A percentile compares a stretch with the other conserved stretches of the same genome.
These are phyloP conservation scores for Skeletonema potamos DNA, from an alignment of 108 stramenopile species.

Conservation along the genomic window DNA sequence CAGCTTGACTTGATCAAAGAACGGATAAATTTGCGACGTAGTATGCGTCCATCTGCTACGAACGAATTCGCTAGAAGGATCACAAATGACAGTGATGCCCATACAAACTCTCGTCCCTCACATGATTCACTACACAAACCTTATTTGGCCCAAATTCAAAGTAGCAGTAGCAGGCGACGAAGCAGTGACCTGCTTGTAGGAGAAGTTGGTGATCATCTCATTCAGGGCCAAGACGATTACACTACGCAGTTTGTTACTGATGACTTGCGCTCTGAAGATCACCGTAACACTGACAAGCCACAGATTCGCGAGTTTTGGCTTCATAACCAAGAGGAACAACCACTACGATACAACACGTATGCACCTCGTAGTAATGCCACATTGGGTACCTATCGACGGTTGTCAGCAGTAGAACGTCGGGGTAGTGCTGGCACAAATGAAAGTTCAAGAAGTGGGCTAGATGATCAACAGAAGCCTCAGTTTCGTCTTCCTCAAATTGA, in stretches of 20 bases:
- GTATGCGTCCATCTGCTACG: slow-evolving; percentile 2
- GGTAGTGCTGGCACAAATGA: not conserved
- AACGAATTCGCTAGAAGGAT: not conserved
- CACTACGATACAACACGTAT: not conserved
- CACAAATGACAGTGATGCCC: not conserved
- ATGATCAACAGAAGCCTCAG: not conserved
- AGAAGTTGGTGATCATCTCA: slow-evolving; percentile 8
- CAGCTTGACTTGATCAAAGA: slow-evolving; percentile 15
- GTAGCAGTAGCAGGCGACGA: not conserved
- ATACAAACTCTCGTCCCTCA: not conserved
- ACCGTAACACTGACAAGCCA: not conserved
- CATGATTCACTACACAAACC: not conserved
- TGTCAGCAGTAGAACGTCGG: not conserved
- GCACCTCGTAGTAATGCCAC: not conserved
- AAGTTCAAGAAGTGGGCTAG: not conserved
- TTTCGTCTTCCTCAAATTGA: not conserved
- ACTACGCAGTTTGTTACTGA: not conserved
- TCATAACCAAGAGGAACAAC: not conserved
- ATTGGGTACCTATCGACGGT: not conserved
- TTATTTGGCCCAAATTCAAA: not conserved
- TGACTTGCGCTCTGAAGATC: not conserved
- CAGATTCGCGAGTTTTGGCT: not conserved
- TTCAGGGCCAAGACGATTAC: not conserved
- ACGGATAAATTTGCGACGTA: slow-evolving; percentile 15
- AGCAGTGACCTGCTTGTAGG: slow-evolving; percentile 8